Base-by-base conservation (phyloP, 306 rosid species). In the Corylus heterophylla region DNA sequence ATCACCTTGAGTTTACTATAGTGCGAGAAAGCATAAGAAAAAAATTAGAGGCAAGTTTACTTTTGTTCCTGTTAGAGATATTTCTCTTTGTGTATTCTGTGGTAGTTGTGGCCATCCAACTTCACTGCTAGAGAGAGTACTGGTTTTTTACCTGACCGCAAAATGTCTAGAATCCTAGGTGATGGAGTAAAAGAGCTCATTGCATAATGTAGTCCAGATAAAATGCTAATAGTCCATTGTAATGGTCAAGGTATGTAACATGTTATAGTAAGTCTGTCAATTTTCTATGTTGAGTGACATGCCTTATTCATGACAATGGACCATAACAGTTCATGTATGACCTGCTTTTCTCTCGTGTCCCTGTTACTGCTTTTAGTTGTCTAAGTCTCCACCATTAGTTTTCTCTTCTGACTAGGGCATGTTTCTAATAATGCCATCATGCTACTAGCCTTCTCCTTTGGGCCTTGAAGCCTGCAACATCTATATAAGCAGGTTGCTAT, bases 1-100 rank as follows among this genome's bases (percentile, higher is more conserved):
- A 90, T 62, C 89, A 93, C 87, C 89, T 91, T 68, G 99, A 95
- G 90, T 95, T 95, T 83, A 85, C 96, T 16, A 93, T 95, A 71
- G 99, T 95, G 54, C 87, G 94, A 83, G 99, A 95, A 58, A 80
- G 92, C 85, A 89, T 95, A 77, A 80, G 81, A 84, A 86, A 87
- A 82, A 93, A 95, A 81, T 78, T 95, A 69, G 97, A 95, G 98
- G 99, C 80, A 85, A 84, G 85, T 82, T 84, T 78, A 52, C 75
- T 58, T 42, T 42, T 6, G 45, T 42, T 74, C 66, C 44, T 37
- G 55, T 79, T 18, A 73, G 12, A 66, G 20, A 20, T 35, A 56
- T 49, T 29, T 44, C 49, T 71, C 49, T 71, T 16, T 61, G 7
- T 64, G 74, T 59, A 74, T 74, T 49, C 54, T 71, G 66, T 54